Conservation (phyloP, 169 alveolate genomes). For the Pseudocohnilembus persalinus region DNA sequence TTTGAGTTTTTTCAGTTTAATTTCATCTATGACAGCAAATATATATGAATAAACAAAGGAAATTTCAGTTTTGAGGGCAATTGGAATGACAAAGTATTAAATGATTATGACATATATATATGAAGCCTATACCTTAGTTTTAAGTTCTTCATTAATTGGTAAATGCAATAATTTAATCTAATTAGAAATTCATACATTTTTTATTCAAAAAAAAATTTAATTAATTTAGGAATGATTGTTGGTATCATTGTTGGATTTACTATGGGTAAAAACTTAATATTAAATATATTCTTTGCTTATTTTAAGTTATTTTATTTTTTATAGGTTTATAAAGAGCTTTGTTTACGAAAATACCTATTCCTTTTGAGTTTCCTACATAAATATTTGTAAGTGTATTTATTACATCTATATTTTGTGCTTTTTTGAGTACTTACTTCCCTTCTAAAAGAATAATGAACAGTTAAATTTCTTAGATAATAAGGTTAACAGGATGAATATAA, state of each 20-base stretch:
- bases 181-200: too few species aligned
- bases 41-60: constrained; percentile 84
- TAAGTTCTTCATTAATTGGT: constrained; percentile 80
- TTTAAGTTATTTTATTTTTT: too few species aligned
- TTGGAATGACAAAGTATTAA: constrained; percentile 72
- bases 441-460: constrained; percentile 47
- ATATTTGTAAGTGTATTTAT: constrained; percentile 46
- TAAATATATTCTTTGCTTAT: too few species aligned
- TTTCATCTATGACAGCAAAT: constrained; percentile 86
- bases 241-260: constrained; percentile 83
- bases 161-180: background rate
- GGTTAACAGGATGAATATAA: constrained; percentile 39
- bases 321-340: constrained; percentile 56
- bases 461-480: constrained; percentile 57
- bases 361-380: constrained; percentile 71
- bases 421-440: constrained; percentile 60
- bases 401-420: constrained; percentile 61
- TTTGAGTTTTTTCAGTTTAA: constrained; percentile 79
- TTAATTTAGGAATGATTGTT: constrained; percentile 37
- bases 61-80: constrained; percentile 79
- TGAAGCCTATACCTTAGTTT: constrained; percentile 82
- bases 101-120: constrained; percentile 64
- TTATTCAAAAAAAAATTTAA: too few species aligned
- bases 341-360: constrained; percentile 70
- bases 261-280: constrained; percentile 53